These are phyloP conservation scores for Globisporangium nunn DNA, from an alignment of 352 stramenopile genomes.

Conservation along the genomic window DNA sequence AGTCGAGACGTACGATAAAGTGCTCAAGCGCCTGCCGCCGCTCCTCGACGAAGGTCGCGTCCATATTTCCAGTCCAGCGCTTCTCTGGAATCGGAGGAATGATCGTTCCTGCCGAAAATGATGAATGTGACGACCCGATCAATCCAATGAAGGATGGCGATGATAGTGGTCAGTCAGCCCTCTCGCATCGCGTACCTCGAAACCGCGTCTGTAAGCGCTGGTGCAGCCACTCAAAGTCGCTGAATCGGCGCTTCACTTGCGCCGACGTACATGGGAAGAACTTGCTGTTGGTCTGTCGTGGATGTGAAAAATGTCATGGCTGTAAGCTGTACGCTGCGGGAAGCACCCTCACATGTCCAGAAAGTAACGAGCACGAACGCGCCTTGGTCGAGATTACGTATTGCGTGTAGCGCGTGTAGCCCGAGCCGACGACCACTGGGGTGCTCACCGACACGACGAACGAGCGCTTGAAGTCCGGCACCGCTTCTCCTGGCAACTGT, in stretches of 20 bases:
- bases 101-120: slow-evolving; percentile 49
- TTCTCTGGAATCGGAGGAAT: slow-evolving; percentile 87
- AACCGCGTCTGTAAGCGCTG: slow-evolving; percentile 70
- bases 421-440: slow-evolving; percentile 66
- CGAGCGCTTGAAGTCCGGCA: slow-evolving; percentile 38
- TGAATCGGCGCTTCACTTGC: slow-evolving; percentile 85
- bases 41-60: slow-evolving; percentile 86
- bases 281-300: slow-evolving; percentile 46
- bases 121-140: neutral
- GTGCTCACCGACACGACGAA: slow-evolving; percentile 78
- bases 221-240: slow-evolving; percentile 88
- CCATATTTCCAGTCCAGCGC: slow-evolving; percentile 85
- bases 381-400: slow-evolving; percentile 86
- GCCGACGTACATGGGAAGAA: slow-evolving; percentile 57
- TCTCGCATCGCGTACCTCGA: slow-evolving; percentile 33
- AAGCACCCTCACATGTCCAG: neutral
- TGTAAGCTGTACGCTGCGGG: too few species aligned
- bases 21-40: slow-evolving; percentile 80
- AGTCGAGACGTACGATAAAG: slow-evolving; percentile 59
- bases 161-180: neutral
- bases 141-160: neutral
- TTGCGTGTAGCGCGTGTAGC: slow-evolving; percentile 83
- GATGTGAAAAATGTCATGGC: neutral
- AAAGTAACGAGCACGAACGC: neutral
- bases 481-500: slow-evolving; percentile 45